A percentile compares a stretch with the other conserved stretches of the same genome.
Evolutionary conservation across 139 green algal genomes (phyloP).

Genomic region (Coccomyxa sp.): DNA sequence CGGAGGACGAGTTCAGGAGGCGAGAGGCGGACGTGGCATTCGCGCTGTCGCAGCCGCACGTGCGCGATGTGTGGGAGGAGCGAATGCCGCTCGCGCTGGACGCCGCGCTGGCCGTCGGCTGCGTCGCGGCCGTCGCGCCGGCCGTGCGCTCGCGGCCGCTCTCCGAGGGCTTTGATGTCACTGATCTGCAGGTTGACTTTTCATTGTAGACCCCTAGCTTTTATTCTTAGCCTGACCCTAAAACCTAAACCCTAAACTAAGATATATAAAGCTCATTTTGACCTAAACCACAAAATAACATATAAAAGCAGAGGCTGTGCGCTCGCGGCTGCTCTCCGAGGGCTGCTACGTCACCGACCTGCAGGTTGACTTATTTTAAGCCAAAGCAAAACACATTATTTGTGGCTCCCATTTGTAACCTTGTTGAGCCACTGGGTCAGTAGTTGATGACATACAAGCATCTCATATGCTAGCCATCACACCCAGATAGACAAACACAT

Average conservation of each 20-base stretch:
- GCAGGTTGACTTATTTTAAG: conserved; percentile 43
- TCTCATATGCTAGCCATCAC: too few species aligned
- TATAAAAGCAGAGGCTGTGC: too few species aligned
- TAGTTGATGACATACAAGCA: too few species aligned
- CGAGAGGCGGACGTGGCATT: conserved; percentile 34
- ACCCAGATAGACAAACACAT: too few species aligned
- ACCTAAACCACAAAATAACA: too few species aligned
- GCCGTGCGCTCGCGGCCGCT: conserved; percentile 31
- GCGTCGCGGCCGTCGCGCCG: conserved; percentile 52
- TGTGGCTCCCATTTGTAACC: too few species aligned
- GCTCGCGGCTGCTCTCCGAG: conserved; percentile 34
- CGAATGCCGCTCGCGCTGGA: conserved; percentile 60
- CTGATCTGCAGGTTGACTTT: conserved; percentile 59
- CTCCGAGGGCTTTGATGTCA: conserved; percentile 51
- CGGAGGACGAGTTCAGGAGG: conserved; percentile 56
- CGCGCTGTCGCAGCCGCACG: conserved; percentile 35
- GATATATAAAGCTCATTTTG: too few species aligned
- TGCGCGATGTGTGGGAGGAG: conserved; percentile 71
- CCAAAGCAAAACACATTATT: too few species aligned
- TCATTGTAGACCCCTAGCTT: too few species aligned
- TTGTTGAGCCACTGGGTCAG: too few species aligned
- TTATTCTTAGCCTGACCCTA: too few species aligned
- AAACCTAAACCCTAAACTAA: too few species aligned
- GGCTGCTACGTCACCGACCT: conserved; percentile 69
- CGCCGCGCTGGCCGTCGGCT: conserved; percentile 72